These are phyloP conservation scores for Penicillium griseofulvum DNA, from an alignment of 2,329 filamentous ascomycete species.

Conservation along the genomic window DNA sequence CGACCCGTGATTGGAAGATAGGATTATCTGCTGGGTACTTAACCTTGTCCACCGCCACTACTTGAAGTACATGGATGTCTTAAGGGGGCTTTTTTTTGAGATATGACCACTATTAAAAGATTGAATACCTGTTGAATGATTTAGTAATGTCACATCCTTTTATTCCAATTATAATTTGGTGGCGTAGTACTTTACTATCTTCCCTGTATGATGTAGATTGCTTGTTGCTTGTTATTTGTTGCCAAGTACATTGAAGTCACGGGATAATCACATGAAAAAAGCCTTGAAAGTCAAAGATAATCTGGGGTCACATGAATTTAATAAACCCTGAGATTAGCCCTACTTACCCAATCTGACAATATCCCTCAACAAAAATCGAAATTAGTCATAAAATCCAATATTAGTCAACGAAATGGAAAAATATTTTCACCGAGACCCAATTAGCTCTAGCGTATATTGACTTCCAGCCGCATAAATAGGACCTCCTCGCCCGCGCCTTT, in stretches of 20 bases:
- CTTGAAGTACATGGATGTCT: background rate
- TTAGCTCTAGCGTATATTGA: slow-evolving; percentile 23
- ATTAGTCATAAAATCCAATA: slow-evolving; percentile 1
- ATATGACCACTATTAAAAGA: background rate
- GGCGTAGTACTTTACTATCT: background rate
- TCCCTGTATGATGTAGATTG: background rate
- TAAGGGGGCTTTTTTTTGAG: background rate
- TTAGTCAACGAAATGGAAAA: slow-evolving; percentile 7
- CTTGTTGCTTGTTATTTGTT: background rate
- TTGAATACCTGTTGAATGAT: background rate
- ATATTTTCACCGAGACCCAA: slow-evolving; percentile 14
- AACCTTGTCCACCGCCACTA: background rate
- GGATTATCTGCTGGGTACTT: slow-evolving; percentile 2
- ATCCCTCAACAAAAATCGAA: background rate
- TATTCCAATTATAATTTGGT: background rate
- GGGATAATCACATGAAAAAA: slow-evolving; percentile 5
- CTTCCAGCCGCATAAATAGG: slow-evolving; percentile 31
- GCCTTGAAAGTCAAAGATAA: no score
- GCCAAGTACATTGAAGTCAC: background rate
- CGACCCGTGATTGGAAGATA: slow-evolving; percentile 28
- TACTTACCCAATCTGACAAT: background rate
- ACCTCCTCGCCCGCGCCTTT: slow-evolving; percentile 12
- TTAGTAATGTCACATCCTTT: background rate
- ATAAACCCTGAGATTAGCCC: background rate
- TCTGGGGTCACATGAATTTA: no score